phyloP scores from a whole-genome alignment of 2,329 filamentous ascomycete genomes.

The Cylindrodendrum hubeiense region DNA sequence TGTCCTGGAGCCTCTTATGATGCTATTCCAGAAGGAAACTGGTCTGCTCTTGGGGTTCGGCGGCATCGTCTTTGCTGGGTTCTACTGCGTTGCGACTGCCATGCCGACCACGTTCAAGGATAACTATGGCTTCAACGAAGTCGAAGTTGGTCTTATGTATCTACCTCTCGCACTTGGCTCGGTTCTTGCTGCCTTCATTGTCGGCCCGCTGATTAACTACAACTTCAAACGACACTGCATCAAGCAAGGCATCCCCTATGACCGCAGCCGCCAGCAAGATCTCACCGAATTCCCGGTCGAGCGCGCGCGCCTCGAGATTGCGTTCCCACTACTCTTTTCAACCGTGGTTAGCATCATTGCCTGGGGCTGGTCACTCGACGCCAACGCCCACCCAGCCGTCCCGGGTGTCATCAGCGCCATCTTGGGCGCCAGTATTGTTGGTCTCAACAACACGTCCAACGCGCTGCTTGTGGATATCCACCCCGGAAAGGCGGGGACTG shows the following conservation, averaged over 20 bases:
- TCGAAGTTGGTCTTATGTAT: slow-evolving; percentile 66
- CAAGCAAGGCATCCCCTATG: slow-evolving; percentile 64
- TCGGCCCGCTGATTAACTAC: slow-evolving; percentile 72
- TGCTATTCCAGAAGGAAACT: slow-evolving; percentile 57
- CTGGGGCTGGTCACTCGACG: slow-evolving; percentile 67
- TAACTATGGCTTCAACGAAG: slow-evolving; percentile 71
- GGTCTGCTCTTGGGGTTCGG: slow-evolving; percentile 59
- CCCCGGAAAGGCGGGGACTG: slow-evolving; percentile 63
- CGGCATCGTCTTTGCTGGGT: slow-evolving; percentile 62
- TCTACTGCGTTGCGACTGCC: slow-evolving; percentile 61
- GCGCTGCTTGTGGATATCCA: slow-evolving; percentile 69
- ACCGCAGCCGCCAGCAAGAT: slow-evolving; percentile 64
- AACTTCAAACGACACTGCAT: slow-evolving; percentile 75
- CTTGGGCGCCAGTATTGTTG: slow-evolving; percentile 62
- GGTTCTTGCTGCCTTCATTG: slow-evolving; percentile 57
- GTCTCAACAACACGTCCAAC: slow-evolving; percentile 65
- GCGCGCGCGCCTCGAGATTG: slow-evolving; percentile 61
- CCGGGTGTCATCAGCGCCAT: slow-evolving; percentile 61
- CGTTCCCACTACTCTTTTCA: slow-evolving; percentile 64
- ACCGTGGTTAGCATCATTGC: slow-evolving; percentile 59
- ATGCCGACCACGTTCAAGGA: slow-evolving; percentile 57
- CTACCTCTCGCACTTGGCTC: slow-evolving; percentile 64
- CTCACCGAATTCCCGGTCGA: slow-evolving; percentile 65
- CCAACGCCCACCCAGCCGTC: slow-evolving; percentile 57
- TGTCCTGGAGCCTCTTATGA: slow-evolving; percentile 53